Evolutionary conservation across 371 early-diverging fungal species (phyloP).

Genomic region (Umbelopsis sp.): DNA sequence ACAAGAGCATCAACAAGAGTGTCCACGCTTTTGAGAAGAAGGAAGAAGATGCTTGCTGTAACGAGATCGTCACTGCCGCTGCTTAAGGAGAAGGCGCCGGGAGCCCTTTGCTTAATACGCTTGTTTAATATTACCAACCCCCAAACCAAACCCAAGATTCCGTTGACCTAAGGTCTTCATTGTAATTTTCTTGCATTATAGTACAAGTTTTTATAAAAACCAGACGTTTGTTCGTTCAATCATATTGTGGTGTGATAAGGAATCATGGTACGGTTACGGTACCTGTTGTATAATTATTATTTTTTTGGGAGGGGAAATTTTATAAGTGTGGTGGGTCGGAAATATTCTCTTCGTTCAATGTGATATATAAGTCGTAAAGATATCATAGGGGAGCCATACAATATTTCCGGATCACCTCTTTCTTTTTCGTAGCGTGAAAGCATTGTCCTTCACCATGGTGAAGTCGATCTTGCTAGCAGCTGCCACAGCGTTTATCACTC

Average conservation of each 20-base stretch:
- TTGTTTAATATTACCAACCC: not conserved
- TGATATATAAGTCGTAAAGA: too few species aligned
- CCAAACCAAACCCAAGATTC: not conserved
- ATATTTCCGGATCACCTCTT: too few species aligned
- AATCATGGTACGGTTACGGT: too few species aligned
- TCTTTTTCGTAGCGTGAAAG: too few species aligned
- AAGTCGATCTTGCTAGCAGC: not conserved
- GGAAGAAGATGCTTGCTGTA: constrained; percentile 22
- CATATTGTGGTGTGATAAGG: too few species aligned
- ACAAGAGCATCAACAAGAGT: constrained; percentile 47
- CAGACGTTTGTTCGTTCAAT: too few species aligned
- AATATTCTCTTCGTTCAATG: too few species aligned
- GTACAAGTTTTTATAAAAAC: constrained; percentile 1
- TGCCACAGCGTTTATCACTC: not conserved
- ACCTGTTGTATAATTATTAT: too few species aligned
- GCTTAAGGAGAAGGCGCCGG: constrained; percentile 16
- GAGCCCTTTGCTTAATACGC: not conserved
- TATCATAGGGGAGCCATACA: too few species aligned
- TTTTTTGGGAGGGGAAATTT: too few species aligned
- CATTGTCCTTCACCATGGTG: too few species aligned
- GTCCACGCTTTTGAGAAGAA: constrained; percentile 32
- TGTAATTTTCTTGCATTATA: constrained; percentile 9
- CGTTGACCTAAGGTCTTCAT: not conserved
- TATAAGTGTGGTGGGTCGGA: too few species aligned
- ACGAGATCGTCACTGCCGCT: not conserved